phyloP scores from a whole-genome alignment of 164 flowering plant genomes.

The Berberis thunbergii region DNA sequence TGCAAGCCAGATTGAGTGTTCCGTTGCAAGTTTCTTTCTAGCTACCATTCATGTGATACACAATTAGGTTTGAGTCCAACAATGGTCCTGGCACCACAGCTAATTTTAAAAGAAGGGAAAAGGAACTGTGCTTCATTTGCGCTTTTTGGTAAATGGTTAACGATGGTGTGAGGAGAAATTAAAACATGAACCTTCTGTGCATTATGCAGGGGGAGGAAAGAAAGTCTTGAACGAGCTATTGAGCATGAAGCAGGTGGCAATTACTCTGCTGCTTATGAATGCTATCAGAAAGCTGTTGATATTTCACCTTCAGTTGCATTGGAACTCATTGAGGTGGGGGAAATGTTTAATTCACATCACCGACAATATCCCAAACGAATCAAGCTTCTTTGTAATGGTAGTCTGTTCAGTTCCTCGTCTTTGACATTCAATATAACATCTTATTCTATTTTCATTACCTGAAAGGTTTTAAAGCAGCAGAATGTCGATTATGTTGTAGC shows the following conservation, averaged over 20 bases:
- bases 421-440: neutral
- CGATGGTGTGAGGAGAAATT: neutral
- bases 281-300: slow-evolving; percentile 95
- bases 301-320: slow-evolving; percentile 79
- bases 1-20: too few relatives aligned
- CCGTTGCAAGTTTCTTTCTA: too few relatives aligned
- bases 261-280: slow-evolving; percentile 75
- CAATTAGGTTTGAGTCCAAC: too few relatives aligned
- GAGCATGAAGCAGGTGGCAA: slow-evolving; percentile 87
- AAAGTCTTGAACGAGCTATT: slow-evolving; percentile 83
- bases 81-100: too few relatives aligned
- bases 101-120: neutral
- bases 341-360: neutral
- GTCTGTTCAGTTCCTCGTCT: neutral
- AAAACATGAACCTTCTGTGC: too few relatives aligned
- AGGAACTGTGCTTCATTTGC: neutral
- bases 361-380: too few relatives aligned
- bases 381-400: too few relatives aligned
- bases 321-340: slow-evolving; percentile 71
- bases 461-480: slow-evolving; percentile 74
- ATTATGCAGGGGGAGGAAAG: slow-evolving; percentile 64
- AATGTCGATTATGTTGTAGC: slow-evolving; percentile 75
- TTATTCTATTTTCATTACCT: neutral
- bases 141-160: neutral
- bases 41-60: too few relatives aligned